Percentiles rank a stretch among this genome's conserved stretches.
phyloP scores from a whole-genome alignment of 2,329 filamentous ascomycete species.

The Fusarium devonianum region DNA sequence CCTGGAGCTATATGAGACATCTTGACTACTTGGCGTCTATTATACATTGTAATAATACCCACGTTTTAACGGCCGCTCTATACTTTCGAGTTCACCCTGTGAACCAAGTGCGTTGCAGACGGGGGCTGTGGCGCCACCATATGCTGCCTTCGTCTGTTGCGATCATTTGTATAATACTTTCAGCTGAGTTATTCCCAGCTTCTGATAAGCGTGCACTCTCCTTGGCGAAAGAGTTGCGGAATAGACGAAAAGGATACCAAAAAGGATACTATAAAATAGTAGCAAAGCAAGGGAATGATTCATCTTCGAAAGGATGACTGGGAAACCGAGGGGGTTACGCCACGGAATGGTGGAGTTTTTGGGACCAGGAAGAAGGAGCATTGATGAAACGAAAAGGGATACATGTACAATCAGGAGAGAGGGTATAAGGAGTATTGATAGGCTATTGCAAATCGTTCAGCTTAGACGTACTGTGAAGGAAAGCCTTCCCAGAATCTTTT shows the following conservation, averaged over 20 bases:
- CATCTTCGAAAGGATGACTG: not conserved
- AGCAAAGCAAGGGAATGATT: conserved; percentile 18
- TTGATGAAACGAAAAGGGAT: too few relatives aligned
- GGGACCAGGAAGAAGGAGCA: not conserved
- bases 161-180: conserved; percentile 27
- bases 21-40: conserved; percentile 29
- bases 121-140: not conserved
- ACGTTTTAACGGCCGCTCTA: conserved; percentile 29
- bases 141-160: conserved; percentile 1
- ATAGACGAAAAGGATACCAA: conserved; percentile 5
- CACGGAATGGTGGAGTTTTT: conserved; percentile 7
- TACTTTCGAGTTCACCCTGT: conserved; percentile 3
- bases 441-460: too few relatives aligned
- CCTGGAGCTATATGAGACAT: conserved; percentile 14
- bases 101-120: conserved; percentile 8
- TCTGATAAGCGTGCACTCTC: too few relatives aligned
- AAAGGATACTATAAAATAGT: too few relatives aligned
- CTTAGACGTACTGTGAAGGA: too few relatives aligned
- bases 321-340: not conserved
- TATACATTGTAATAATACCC: conserved; percentile 31
- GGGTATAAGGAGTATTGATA: too few relatives aligned
- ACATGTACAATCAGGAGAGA: too few relatives aligned
- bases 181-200: conserved; percentile 26
- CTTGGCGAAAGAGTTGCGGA: conserved; percentile 5
- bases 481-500: too few relatives aligned